phyloP scores from a whole-genome alignment of 371 early-diverging fungal species.

The Rhizomucor miehei region DNA sequence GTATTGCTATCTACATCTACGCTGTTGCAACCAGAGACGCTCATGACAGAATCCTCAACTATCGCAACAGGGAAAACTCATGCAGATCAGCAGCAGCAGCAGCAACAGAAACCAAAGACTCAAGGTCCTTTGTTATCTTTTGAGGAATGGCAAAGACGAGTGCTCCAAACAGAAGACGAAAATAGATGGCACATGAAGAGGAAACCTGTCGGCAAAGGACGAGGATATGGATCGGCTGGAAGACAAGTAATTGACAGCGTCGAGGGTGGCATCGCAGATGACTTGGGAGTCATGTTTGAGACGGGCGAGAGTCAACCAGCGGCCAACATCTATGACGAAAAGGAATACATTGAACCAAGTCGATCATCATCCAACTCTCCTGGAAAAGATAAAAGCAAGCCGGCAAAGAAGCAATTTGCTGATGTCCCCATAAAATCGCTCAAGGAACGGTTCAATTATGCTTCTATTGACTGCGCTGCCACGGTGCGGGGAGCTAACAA shows the following conservation, averaged over 20 bases:
- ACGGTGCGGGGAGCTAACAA: constrained; percentile 80
- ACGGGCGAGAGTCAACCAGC: constrained; percentile 13
- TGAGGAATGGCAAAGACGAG: constrained; percentile 35
- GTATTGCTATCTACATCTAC: not conserved
- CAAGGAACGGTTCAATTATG: constrained; percentile 89
- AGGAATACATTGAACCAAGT: constrained; percentile 31
- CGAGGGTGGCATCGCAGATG: constrained; percentile 46
- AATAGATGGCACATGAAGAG: constrained; percentile 19
- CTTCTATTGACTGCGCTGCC: constrained; percentile 93
- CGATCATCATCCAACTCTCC: constrained; percentile 2
- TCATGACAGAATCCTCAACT: not conserved
- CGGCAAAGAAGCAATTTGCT: constrained; percentile 15
- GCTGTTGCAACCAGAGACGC: not conserved
- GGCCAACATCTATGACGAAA: constrained; percentile 29
- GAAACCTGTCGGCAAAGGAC: constrained; percentile 5
- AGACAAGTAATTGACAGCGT: constrained; percentile 46
- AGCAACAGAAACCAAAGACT: constrained; percentile 5
- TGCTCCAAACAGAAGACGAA: constrained; percentile 22
- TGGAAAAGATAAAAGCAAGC: not conserved
- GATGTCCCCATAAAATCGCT: constrained; percentile 43
- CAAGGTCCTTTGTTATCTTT: constrained; percentile 37
- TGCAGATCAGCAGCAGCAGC: not conserved
- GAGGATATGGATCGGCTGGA: not conserved
- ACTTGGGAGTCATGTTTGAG: constrained; percentile 46
- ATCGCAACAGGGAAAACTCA: not conserved